phyloP scores from a whole-genome alignment of 1,284 basidiomycete species.

The Ceratobasidium sp. region DNA sequence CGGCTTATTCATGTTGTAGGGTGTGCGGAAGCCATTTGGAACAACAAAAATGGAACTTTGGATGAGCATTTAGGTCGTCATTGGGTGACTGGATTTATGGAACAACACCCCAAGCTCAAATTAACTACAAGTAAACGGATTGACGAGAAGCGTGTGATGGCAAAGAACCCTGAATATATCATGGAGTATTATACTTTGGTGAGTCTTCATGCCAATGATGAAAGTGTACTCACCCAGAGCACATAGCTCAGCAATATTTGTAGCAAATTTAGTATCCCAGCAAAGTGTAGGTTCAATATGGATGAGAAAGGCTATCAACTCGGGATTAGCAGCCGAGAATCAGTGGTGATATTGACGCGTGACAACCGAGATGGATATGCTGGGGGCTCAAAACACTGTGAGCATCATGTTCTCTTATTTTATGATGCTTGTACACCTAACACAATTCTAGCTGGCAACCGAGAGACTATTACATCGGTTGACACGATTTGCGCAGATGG shows the following conservation, averaged over 20 bases:
- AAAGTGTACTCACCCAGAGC: not conserved
- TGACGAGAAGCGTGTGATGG: constrained; percentile 12
- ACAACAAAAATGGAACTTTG: constrained; percentile 20
- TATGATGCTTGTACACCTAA: not conserved
- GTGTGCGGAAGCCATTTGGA: constrained; percentile 18
- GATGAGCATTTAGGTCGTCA: not conserved
- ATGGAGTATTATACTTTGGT: constrained; percentile 18
- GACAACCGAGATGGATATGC: constrained; percentile 25
- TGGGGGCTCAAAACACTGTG: constrained; percentile 24
- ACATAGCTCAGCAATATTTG: not conserved
- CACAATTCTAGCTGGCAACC: constrained; percentile 5
- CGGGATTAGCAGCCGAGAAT: constrained; percentile 4
- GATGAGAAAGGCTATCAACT: constrained; percentile 39
- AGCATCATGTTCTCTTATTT: not conserved
- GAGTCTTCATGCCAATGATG: not conserved
- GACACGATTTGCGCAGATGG: constrained; percentile 11
- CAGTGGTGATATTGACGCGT: constrained; percentile 2
- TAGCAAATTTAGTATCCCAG: not conserved
- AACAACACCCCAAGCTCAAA: constrained; percentile 18
- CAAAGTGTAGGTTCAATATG: constrained; percentile 21
- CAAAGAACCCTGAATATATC: constrained; percentile 29
- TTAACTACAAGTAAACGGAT: constrained; percentile 19
- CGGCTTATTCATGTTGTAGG: not conserved
- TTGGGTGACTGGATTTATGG: constrained; percentile 4
- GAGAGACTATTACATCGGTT: constrained; percentile 16